A percentile compares a stretch with the other conserved stretches of the same genome.
Evolutionary conservation across 495 filamentous ascomycete genomes (phyloP).

Genomic region (Tuber melanosporum): DNA sequence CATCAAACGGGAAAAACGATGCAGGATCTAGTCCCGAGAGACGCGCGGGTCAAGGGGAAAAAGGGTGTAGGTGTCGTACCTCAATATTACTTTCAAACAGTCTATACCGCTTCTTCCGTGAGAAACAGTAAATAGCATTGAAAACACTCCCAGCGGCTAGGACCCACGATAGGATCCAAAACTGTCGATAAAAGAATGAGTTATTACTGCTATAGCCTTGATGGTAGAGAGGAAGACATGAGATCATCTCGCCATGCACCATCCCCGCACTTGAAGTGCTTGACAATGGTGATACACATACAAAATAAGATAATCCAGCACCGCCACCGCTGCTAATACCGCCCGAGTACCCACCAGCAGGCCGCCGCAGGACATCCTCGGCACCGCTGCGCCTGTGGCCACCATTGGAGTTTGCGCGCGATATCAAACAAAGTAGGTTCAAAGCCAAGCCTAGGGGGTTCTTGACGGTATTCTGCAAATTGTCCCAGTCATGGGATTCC

Average conservation of each 20-base stretch:
- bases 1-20: neutral
- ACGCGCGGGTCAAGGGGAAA: neutral
- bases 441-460: conserved; percentile 63
- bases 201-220: conserved; percentile 6
- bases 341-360: conserved; percentile 49
- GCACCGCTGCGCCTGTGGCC: conserved; percentile 46
- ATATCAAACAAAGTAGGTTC: conserved; percentile 75
- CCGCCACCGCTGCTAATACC: conserved; percentile 32
- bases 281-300: conserved; percentile 49
- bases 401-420: conserved; percentile 63
- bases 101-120: conserved; percentile 76
- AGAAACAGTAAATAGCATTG: conserved; percentile 80
- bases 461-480: conserved; percentile 64
- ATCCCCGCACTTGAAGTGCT: neutral
- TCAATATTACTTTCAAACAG: conserved; percentile 63
- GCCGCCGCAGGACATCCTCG: conserved; percentile 68
- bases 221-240: conserved; percentile 18
- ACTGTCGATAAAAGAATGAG: conserved; percentile 23
- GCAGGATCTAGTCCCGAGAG: neutral
- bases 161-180: conserved; percentile 30
- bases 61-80: conserved; percentile 14
- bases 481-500: conserved; percentile 81
- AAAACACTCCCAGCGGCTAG: conserved; percentile 51
- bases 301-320: conserved; percentile 62
- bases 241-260: conserved; percentile 10